These are phyloP conservation scores for Pseudonectria foliicola DNA, from an alignment of 2,329 filamentous ascomycete genomes.

Conservation along the genomic window DNA sequence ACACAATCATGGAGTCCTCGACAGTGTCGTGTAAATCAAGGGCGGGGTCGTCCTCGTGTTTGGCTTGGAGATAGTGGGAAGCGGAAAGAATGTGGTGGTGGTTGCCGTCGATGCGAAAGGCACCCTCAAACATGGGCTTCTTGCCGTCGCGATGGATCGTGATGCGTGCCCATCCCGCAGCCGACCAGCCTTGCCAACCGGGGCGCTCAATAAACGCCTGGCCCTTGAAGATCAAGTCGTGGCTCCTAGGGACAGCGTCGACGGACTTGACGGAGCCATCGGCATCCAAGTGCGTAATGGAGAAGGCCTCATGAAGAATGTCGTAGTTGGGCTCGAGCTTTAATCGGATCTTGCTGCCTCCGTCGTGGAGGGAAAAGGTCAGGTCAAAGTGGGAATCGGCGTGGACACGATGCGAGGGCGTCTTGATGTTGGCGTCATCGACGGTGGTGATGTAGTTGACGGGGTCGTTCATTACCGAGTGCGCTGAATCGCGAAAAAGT, in stretches of 20 bases:
- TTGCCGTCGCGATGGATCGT: conserved; percentile 69
- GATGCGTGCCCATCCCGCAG: conserved; percentile 82
- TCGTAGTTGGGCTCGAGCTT: conserved; percentile 86
- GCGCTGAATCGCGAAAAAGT: conserved; percentile 38
- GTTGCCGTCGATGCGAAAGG: conserved; percentile 73
- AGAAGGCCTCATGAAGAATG: conserved; percentile 69
- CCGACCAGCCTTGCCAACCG: conserved; percentile 60
- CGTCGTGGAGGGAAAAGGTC: conserved; percentile 65
- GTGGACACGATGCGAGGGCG: conserved; percentile 70
- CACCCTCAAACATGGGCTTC: conserved; percentile 79
- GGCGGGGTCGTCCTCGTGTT: conserved; percentile 63
- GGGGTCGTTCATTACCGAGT: conserved; percentile 69
- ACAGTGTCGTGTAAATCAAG: conserved; percentile 40
- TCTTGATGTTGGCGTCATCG: conserved; percentile 69
- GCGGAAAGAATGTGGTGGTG: conserved; percentile 81
- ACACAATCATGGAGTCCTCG: conserved; percentile 81
- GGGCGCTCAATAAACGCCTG: conserved; percentile 61
- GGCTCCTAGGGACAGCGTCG: conserved; percentile 64
- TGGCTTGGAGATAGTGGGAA: conserved; percentile 66
- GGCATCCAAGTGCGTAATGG: conserved; percentile 61
- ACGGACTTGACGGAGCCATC: conserved; percentile 61
- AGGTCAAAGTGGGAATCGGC: conserved; percentile 79
- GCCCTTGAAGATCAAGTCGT: conserved; percentile 81
- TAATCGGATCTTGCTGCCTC: conserved; percentile 65
- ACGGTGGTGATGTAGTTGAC: conserved; percentile 67